These are phyloP conservation scores for Carpinus fangiana DNA, from an alignment of 306 rosid species.

Conservation along the genomic window DNA sequence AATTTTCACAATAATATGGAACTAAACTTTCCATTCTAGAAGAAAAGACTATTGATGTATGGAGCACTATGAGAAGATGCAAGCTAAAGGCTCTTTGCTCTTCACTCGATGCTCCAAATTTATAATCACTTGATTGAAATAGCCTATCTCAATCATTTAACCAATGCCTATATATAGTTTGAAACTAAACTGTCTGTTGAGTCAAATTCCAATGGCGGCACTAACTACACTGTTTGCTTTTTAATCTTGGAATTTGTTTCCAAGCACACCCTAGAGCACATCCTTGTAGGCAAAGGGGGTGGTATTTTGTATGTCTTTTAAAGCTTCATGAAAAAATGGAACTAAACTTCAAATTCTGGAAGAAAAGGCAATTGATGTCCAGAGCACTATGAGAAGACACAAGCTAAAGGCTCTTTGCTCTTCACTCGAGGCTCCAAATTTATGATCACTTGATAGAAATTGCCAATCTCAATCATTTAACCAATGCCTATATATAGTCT, in stretches of 20 bases:
- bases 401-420: conserved; percentile 43
- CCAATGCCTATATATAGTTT: background rate
- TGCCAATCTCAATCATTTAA: background rate
- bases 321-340: conserved; percentile 27
- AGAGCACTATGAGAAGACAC: conserved; percentile 67
- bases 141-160: background rate
- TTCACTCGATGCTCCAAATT: conserved; percentile 59
- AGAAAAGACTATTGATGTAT: conserved; percentile 33
- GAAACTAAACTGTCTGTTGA: background rate
- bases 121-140: background rate
- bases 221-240: background rate
- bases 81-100: conserved; percentile 43
- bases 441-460: background rate
- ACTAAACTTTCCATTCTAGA: conserved; percentile 31
- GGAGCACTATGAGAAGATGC: conserved; percentile 65
- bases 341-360: conserved; percentile 32
- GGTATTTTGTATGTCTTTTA: conserved; percentile 29
- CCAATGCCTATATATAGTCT: background rate
- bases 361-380: conserved; percentile 32
- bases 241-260: background rate
- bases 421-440: conserved; percentile 63
- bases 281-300: background rate
- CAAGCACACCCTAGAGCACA: background rate
- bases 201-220: too few relatives aligned
- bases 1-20: conserved; percentile 26